Base-by-base conservation (phyloP, 305 asterid species). In the Fraxinus xanthoxyloides region DNA sequence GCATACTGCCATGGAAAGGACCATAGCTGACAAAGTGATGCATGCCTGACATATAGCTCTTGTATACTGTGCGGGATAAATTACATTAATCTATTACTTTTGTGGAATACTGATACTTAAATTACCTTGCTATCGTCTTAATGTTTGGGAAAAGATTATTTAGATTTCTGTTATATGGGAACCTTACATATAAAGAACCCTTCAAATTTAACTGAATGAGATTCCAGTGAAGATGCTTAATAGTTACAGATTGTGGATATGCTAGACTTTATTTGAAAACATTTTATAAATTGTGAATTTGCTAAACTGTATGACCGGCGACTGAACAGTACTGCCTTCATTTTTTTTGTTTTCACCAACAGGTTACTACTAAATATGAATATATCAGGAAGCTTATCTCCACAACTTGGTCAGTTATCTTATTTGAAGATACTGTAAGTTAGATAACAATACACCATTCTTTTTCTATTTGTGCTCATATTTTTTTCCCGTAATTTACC, bases 401-500 rank as follows among this genome's bases (percentile, higher is more conserved):
- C 99, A 36, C 97, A 88, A 82, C 90, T 96, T 63, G 98, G 98
- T 10, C 95, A 89, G 81, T 90, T 96, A 83, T 87, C 98, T 85
- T 24, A 88, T 86, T 84, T 96, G 90, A 61, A 3, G 83, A 94
- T 96, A 88, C 76, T 96, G 99, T 96, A 90, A 91, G 99, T 87
- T 79, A 21, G 65, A 23, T 79, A 59, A 23, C 77, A 59, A 5
- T 56, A 51, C 78, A 30, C 61, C 15, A 7, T 43, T 81, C 36
- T 48, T 24, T 24, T 59, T 34, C 46, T 78, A 59, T 54, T 46
- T 23, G 76, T 35, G 36, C 80, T 61, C 59, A 1, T 12, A 56
- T 81, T n/a, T 61, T 7, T 76, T 65, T 48, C 15, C 15, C 48
- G 24, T 79, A 9, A 12, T 19, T 76, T 51, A 38, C 30, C 13